phyloP scores from a whole-genome alignment of 2,329 filamentous ascomycete genomes.

The Cytospora paraplurivora region DNA sequence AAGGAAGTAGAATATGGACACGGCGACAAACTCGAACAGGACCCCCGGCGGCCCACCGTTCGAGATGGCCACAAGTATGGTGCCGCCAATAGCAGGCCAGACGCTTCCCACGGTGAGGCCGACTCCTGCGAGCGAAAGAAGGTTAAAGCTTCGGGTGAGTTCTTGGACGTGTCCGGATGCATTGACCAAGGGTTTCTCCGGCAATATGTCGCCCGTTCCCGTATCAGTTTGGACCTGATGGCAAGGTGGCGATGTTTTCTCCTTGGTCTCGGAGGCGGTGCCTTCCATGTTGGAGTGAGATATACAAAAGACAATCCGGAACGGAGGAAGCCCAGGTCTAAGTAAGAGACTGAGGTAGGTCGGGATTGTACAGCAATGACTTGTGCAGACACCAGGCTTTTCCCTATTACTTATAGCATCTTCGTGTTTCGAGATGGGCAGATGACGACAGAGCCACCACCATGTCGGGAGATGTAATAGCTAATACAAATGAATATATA shows the following conservation, averaged over 20 bases:
- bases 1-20: slow-evolving; percentile 57
- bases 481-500: too few species aligned
- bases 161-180: slow-evolving; percentile 46
- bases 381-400: not conserved
- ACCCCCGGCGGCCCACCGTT: slow-evolving; percentile 65
- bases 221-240: slow-evolving; percentile 9
- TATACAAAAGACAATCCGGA: not conserved
- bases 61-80: slow-evolving; percentile 53
- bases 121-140: slow-evolving; percentile 45
- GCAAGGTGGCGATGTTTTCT: not conserved
- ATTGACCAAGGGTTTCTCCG: slow-evolving; percentile 36
- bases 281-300: not conserved
- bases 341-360: not conserved
- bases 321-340: not conserved
- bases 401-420: not conserved
- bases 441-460: not conserved
- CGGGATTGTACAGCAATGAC: not conserved
- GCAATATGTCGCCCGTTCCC: slow-evolving; percentile 9
- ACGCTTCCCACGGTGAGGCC: slow-evolving; percentile 47
- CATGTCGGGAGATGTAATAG: not conserved
- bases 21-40: slow-evolving; percentile 60
- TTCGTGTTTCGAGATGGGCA: not conserved
- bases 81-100: slow-evolving; percentile 48
- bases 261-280: slow-evolving; percentile 4
- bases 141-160: slow-evolving; percentile 43